Base-by-base conservation (phyloP, 108 stramenopile species). In the Fragilariopsis cylindrus region DNA sequence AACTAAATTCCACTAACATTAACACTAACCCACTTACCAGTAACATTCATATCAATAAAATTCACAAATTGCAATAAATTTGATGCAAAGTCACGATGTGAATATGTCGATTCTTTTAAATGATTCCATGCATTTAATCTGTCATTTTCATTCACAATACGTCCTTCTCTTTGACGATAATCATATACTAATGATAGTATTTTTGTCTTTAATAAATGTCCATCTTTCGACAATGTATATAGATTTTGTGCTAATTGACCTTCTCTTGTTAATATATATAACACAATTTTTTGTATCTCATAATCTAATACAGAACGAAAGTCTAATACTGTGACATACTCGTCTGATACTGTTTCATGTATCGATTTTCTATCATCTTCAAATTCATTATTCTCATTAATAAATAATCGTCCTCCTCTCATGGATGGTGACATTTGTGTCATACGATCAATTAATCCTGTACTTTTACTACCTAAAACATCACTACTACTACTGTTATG, bases 231-330 rank as follows among this genome's bases (percentile, higher is more conserved):
- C 49, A 68, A 19, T 9, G 48, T 5, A 8, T 69, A 73, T 9
- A 91, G 49, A 30, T 77, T 69, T 16, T 77, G 49, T 2, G 87
- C 74, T 5, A 92, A 41, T 56, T 78, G 65, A 3, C 89, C 92
- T 71, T 88, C 82, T 48, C 77, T 30, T 54, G 75, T 55, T 7
- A 92, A 65, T 9, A 87, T 60, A 68, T 89, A 92, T 11, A 90
- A 74, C 45, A 90, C 78, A 4, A 88, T 77, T 73, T 88, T 90
- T 76, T 90, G 86, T 21, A 92, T 79, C 76, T 92, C 86, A 49
- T 76, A 68, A 67, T 92, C 86, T 42, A 92, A 52, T 8, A 78
- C 70, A 30, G 47, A 55, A 21, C 80, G 77, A 71, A 90, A 90
- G 7, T 80, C 81, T 8, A 43, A 48, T 44, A 60, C 65, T 57